Evolutionary conservation across 1,284 basidiomycete genomes (phyloP).

Genomic region (Ustilago curta): DNA sequence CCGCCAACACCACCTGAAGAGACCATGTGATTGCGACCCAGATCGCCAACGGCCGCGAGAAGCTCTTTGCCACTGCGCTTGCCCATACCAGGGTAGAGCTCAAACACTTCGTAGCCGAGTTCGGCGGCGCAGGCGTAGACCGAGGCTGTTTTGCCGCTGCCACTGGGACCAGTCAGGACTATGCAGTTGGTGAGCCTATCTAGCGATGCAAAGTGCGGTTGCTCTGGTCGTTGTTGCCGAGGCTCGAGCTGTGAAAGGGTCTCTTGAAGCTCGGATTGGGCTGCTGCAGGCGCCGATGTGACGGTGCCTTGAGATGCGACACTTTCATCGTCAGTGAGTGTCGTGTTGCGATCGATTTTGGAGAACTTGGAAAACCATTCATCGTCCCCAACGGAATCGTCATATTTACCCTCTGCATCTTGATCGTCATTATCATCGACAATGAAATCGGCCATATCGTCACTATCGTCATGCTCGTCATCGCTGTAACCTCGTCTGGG

Average conservation of each 20-base stretch:
- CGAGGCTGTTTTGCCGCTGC: conserved; percentile 63
- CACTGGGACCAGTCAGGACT: conserved; percentile 79
- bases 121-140: conserved; percentile 71
- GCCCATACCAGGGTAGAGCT: conserved; percentile 91
- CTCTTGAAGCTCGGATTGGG: neutral
- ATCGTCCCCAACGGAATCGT: conserved; percentile 26
- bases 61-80: conserved; percentile 84
- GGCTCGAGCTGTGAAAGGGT: neutral
- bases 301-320: conserved; percentile 11
- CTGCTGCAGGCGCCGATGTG: neutral
- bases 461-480: conserved; percentile 31
- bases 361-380: conserved; percentile 54
- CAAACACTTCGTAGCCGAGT: conserved; percentile 94
- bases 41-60: conserved; percentile 86
- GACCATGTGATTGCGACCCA: conserved; percentile 79
- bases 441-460: conserved; percentile 54
- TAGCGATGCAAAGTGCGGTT: conserved; percentile 9
- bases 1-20: conserved; percentile 53
- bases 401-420: conserved; percentile 39
- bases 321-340: conserved; percentile 5
- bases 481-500: conserved; percentile 15
- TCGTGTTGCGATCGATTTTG: conserved; percentile 9
- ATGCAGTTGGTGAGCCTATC: conserved; percentile 59
- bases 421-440: conserved; percentile 46
- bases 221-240: neutral